Evolutionary conservation across 2,329 filamentous ascomycete genomes (phyloP).

Genomic region (Aureobasidium sp.): DNA sequence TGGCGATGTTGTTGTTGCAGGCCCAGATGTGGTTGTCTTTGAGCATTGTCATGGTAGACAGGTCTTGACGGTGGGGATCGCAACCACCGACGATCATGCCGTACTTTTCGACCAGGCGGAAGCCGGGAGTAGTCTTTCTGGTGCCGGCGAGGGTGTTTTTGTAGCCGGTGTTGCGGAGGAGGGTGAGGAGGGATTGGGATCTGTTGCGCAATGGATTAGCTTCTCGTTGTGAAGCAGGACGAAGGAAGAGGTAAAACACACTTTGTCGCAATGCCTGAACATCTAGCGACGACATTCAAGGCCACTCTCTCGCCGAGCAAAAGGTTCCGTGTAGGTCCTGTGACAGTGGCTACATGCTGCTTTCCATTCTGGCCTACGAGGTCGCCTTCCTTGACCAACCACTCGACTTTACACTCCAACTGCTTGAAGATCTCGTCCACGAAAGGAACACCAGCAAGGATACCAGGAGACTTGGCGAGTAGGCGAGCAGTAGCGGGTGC

Average conservation of each 20-base stretch:
- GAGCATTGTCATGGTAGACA: conserved; percentile 90
- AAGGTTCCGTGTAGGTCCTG: conserved; percentile 71
- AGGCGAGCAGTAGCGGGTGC: conserved; percentile 40
- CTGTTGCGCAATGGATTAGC: conserved; percentile 14
- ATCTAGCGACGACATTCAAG: conserved; percentile 80
- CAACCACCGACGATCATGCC: conserved; percentile 92
- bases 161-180: conserved; percentile 59
- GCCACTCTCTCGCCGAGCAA: conserved; percentile 91
- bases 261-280: conserved; percentile 78
- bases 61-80: conserved; percentile 83
- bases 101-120: conserved; percentile 94
- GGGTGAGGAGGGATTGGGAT: conserved; percentile 39
- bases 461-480: conserved; percentile 55
- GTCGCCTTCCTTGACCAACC: conserved; percentile 71
- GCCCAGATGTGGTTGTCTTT: conserved; percentile 99
- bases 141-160: conserved; percentile 82
- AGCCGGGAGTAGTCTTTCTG: conserved; percentile 93
- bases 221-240: background rate
- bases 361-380: conserved; percentile 53
- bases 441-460: conserved; percentile 88
- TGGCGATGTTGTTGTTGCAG: conserved; percentile 68
- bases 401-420: conserved; percentile 81
- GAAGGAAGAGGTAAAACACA: conserved; percentile 11
- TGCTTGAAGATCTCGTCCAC: conserved; percentile 90
- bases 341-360: conserved; percentile 67